Evolutionary conservation across 345 rosid species (phyloP).

Genomic region (Melaleuca alternifolia): DNA sequence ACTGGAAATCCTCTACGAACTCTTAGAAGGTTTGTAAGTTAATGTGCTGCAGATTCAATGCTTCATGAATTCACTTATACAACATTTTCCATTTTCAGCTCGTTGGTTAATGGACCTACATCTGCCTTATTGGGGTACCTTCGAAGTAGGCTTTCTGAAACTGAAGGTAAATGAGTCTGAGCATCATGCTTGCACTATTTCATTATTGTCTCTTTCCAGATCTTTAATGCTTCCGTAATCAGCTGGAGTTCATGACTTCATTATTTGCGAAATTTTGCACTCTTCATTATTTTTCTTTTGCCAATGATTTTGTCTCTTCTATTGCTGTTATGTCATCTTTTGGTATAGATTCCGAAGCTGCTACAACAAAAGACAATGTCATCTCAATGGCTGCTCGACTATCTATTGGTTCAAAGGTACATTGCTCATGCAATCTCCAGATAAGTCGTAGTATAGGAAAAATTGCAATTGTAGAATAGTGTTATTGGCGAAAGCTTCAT

Average conservation of each 20-base stretch:
- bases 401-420: conserved; percentile 79
- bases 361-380: conserved; percentile 44
- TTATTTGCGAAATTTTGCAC: not conserved
- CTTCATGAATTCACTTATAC: not conserved
- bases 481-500: not conserved
- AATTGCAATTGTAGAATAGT: not conserved
- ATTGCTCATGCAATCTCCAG: not conserved
- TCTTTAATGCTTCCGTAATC: not conserved
- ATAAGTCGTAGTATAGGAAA: not conserved
- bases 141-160: conserved; percentile 66
- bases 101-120: conserved; percentile 89
- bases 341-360: conserved; percentile 45
- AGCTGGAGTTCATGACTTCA: not conserved
- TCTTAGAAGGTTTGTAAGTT: conserved; percentile 54
- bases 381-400: conserved; percentile 73
- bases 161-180: conserved; percentile 38
- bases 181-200: not conserved
- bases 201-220: not conserved
- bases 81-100: conserved; percentile 24
- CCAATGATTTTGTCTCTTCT: not conserved
- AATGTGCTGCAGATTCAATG: not conserved
- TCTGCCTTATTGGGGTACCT: conserved; percentile 72
- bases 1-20: conserved; percentile 83
- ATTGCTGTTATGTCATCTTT: not conserved
- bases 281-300: not conserved